Conservation (phyloP, 768 basidiomycete genomes). For the Suillus ampliporus region DNA sequence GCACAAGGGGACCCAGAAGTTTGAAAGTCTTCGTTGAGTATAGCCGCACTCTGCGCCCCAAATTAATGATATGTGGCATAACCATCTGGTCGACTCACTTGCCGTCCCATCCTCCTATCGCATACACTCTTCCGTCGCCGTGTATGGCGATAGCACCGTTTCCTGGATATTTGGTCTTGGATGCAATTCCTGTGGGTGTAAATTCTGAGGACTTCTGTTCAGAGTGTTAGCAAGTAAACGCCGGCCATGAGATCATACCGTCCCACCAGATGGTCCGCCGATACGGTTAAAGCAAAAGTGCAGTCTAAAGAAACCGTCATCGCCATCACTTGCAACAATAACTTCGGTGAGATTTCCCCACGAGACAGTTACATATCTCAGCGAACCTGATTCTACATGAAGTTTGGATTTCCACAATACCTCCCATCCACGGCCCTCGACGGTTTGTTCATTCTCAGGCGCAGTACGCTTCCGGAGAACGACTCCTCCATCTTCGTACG, state of each 20-base stretch:
- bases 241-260: constrained; percentile 63
- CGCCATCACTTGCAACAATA: background rate
- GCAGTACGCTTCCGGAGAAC: constrained; percentile 59
- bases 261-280: constrained; percentile 83
- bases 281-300: constrained; percentile 75
- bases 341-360: background rate
- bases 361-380: background rate
- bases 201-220: no score
- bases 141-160: constrained; percentile 79
- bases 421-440: constrained; percentile 80
- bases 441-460: constrained; percentile 43
- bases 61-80: background rate
- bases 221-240: constrained; percentile 5
- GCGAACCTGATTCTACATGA: constrained; percentile 76
- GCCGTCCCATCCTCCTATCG: constrained; percentile 94
- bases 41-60: constrained; percentile 66
- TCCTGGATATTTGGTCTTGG: constrained; percentile 77
- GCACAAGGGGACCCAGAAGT: constrained; percentile 79
- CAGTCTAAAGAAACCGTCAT: constrained; percentile 71
- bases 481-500: constrained; percentile 91
- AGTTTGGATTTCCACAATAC: constrained; percentile 66
- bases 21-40: constrained; percentile 84
- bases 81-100: constrained; percentile 55
- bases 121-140: constrained; percentile 78
- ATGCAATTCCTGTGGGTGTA: constrained; percentile 36